Evolutionary conservation across 164 flowering plant genomes (phyloP), one percentile per base, ranked within the genome.

Genomic region (Chimonanthus salicifolius): DNA sequence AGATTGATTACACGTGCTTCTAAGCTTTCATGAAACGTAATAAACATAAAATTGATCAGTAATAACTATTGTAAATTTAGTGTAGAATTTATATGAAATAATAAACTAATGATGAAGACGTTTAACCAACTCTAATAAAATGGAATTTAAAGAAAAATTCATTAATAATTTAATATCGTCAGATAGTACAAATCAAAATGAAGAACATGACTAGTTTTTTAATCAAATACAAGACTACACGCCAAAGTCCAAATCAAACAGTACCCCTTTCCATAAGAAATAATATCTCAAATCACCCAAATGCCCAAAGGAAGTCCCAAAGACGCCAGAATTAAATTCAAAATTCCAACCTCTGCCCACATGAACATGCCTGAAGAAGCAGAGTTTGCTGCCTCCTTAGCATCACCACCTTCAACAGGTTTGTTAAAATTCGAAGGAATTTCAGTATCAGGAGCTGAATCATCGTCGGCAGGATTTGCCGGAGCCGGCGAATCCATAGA

Each of bases 401-500:
- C 69, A 72, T 74, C 83, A 63, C 58, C 73, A n/a, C 72, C 72
- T 5, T 86, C 78, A 6, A 69, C 73, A 3, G 97, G 98, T 58
- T 87, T 68, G 77, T 87, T 76, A 70, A 93, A 93, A 80, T 81
- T 85, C 0, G 94, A 76, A 3, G 97, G 86, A 11, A 89, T 82
- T 0, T 79, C 72, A 1, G 96, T 89, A 5, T 88, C 94, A 13
- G 97, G 98, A 0, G 82, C 86, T 0, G 97, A 77, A 4, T 86
- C 88, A 5, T 87, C 91, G 7, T 83, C 86, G 11, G 79, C 82
- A 0, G 89, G 76, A 50, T 78, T 80, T 0, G 72, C 66, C 1
- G 97, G 94, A 4, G 83, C 84, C 0, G 54, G 44, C 15, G 88
- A 78, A 3, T 75, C 77, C 0, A 73, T 77, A 0, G 80, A 8